Base-by-base conservation (phyloP, 495 filamentous ascomycete species). In the Tetracladium setigerum region DNA sequence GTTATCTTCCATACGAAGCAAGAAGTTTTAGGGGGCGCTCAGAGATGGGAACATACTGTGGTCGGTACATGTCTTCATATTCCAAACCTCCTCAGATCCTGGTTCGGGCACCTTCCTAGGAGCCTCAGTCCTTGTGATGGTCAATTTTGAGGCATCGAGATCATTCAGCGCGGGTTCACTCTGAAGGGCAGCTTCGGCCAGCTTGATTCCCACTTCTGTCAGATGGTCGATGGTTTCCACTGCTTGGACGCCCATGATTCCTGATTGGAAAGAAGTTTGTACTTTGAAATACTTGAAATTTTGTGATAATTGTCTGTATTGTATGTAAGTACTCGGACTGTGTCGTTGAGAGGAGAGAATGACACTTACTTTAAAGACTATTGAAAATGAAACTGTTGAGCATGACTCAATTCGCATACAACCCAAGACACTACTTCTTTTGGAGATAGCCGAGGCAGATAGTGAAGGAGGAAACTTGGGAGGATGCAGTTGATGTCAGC, bases 81-180 rank as follows among this genome's bases (percentile, higher is more conserved):
- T 18, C 50, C 50, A 54, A 14, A 54, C 44, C 34, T 53, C 55
- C 13, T 24, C 18, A 1, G 46, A 51, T 22, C 54, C 41, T 8
- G 73, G 73, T 34, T 73, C 63, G 42, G 87, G 89, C 32, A 92
- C 83, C 41, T 76, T 55, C 39, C 82, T 79, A 0, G 81, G 79
- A 30, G 70, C 67, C 41, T 75, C 76, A 42, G 84, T 84, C 49
- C 76, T 72, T 44, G 74, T 83, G 64, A 82, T 73, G 44, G 65
- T 81, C 62, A 89, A 72, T 50, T 78, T 78, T 40, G 87, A 89
- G 57, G 78, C 79, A 60, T 95, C 81, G 32, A 95, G 50, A 34
- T 57, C 50, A 1, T 57, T 38, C n/a, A 51, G 31, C 2, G 43
- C 10, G 6, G 38, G 47, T 11, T 32, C 34, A 16, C 8, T 14